Base-by-base conservation (phyloP, 2,329 filamentous ascomycete genomes). In the Scedosporium minutisporum region DNA sequence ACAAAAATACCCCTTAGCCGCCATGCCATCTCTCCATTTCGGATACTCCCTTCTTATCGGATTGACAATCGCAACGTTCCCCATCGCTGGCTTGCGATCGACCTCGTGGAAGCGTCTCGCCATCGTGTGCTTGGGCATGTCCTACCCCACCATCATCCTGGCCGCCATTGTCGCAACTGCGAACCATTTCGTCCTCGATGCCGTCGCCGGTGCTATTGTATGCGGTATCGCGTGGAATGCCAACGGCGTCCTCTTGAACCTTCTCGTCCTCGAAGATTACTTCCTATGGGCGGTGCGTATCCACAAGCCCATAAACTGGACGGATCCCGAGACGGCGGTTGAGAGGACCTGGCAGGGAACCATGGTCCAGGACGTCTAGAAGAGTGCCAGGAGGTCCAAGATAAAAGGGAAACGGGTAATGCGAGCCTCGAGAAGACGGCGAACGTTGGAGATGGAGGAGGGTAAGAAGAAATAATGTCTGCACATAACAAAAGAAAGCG, bases 21-120 rank as follows among this genome's bases (percentile, higher is more conserved):
- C 88, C 6, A 91, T 91, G 88, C 88, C 88, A 1, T 88, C 85
- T 0, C 78, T 91, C 16, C 88, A 91, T 71, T 91, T 91, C 69
- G 88, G 88, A 3, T 91, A 91, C 75, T 87, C 86, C 3, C 81
- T 91, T 33, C 81, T 91, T 68, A 86, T 91, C 69, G 88, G 88
- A 6, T 74, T 90, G 12, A 90, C 87, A 3, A 80, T 90, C 63
- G 82, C 84, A 67, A 84, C 83, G 1, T 82, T 90, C 57, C 88
- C 88, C 1, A 76, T 90, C 1, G 74, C 80, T 9, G 78, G 81
- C 25, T 76, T 81, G 23, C 81, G 85, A 62, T 72, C 77, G 18
- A 77, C 76, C 7, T 77, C 77, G 1, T 81, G 79, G 75, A 78
- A 80, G 61, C 82, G 87, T 1, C 64, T 77, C 6, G 67, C 69